Evolutionary conservation across 768 basidiomycete genomes (phyloP), one percentile per base, ranked within the genome.

Genomic region (Trametes maxima): DNA sequence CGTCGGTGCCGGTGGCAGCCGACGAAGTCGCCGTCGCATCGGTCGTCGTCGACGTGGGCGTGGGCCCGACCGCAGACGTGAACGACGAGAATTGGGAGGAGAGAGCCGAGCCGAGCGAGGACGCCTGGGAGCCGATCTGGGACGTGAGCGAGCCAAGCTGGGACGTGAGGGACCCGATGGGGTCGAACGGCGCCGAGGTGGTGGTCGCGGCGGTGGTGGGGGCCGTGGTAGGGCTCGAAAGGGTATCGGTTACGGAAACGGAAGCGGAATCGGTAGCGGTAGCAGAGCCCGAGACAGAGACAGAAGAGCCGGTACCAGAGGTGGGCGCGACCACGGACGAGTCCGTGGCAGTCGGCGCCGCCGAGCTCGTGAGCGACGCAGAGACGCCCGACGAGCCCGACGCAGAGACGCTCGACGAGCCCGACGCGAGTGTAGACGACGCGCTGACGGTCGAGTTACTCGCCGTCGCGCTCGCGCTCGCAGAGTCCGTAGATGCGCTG

Each of bases 401-500:
- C 17, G n/a, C 44, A 39, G 46, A 46, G 6, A 14, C 45, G 21
- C 45, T 46, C 8, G 45, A 46, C 5, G 45, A 46, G 11, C 21
- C 45, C 5, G 63, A 45, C 21, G 37, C 45, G 24, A 21, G 13
- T 3, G 60, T 21, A 2, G 57, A 22, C 16, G 48, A 21, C 25
- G 47, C 19, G 28, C 22, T 40, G 45, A 37, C 28, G 50, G 42
- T 14, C 24, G 53, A 39, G 50, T 17, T 49, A 35, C 59, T 19
- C n/a, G 59, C 36, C 13, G 47, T 19, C 22, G 61, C 11, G 40
- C 55, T 48, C n/a, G 62, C 36, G 39, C 56, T 57, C 14, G 53
- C 48, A 8, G 68, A 50, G 13, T 64, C 44, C 45, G 59, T 51
- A 5, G 54, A 36, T 16, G 60, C 35, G 10, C 40, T 46, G n/a